Evolutionary conservation across 345 rosid species (phyloP).

Genomic region (Gynandropsis gynandra): DNA sequence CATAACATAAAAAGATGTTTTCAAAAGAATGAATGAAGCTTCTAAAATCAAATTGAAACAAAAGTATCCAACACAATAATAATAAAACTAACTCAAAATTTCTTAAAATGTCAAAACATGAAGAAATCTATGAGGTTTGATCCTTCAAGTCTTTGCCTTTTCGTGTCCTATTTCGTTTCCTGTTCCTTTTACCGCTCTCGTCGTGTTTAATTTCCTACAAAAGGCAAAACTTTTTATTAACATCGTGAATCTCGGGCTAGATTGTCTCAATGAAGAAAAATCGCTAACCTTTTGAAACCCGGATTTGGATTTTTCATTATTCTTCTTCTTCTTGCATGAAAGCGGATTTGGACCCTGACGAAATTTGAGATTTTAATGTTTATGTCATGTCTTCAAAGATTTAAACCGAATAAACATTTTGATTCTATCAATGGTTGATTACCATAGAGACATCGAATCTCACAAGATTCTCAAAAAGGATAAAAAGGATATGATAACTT

Average conservation of each 20-base stretch:
- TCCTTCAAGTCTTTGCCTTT: constrained; percentile 3
- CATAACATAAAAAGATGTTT: too few species aligned
- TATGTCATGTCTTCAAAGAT: not conserved
- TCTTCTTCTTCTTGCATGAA: constrained; percentile 67
- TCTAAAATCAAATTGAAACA: too few species aligned
- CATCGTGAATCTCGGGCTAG: not conserved
- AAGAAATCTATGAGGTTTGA: too few species aligned
- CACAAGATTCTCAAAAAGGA: too few species aligned
- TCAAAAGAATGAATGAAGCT: too few species aligned
- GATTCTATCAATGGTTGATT: too few species aligned
- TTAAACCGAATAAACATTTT: too few species aligned
- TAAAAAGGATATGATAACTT: not conserved
- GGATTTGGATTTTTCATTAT: constrained; percentile 25
- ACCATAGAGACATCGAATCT: too few species aligned
- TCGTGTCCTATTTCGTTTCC: constrained; percentile 19
- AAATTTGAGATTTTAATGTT: constrained; percentile 19
- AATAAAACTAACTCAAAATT: too few species aligned
- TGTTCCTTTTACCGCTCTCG: constrained; percentile 8
- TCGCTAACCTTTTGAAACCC: constrained; percentile 33
- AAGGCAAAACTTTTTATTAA: not conserved
- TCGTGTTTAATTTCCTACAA: constrained; percentile 18
- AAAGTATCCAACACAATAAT: too few species aligned
- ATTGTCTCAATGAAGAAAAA: not conserved
- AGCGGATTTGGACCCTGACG: constrained; percentile 87
- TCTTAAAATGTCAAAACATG: too few species aligned